phyloP scores from a whole-genome alignment of 345 rosid genomes.

The Balakata baccata region DNA sequence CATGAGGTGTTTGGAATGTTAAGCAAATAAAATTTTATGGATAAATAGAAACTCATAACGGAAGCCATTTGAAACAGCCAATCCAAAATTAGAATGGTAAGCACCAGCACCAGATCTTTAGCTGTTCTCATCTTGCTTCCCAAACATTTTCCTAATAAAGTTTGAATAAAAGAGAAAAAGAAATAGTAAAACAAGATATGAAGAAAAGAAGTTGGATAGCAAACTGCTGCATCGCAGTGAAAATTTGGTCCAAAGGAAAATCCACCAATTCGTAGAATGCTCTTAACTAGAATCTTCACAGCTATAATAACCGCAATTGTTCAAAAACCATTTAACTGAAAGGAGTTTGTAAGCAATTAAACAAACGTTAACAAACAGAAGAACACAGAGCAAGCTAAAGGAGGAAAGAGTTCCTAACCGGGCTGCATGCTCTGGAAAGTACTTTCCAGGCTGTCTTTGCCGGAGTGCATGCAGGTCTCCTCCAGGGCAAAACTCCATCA shows the following conservation, averaged over 20 bases:
- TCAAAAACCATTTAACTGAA: not conserved
- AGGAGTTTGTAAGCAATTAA: not conserved
- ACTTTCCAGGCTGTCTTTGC: slow-evolving; percentile 83
- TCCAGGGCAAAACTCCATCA: slow-evolving; percentile 99
- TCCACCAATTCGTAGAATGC: not conserved
- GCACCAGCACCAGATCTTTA: not conserved
- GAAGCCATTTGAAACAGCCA: not conserved
- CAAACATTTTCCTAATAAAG: not conserved
- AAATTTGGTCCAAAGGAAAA: not conserved
- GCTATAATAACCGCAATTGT: not conserved
- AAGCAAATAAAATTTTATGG: not conserved
- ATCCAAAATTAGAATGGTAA: not conserved
- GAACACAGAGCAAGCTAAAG: not conserved
- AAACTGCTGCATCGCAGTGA: not conserved
- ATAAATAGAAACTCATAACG: not conserved
- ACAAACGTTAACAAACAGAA: not conserved
- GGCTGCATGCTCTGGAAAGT: slow-evolving; percentile 85
- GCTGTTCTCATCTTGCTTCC: not conserved
- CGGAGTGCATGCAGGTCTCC: slow-evolving; percentile 82
- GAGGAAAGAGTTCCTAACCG: slow-evolving; percentile 40
- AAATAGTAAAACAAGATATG: too few species aligned
- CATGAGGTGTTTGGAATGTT: not conserved
- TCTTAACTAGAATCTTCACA: not conserved
- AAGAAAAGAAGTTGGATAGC: not conserved
- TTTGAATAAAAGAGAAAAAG: not conserved